Percentiles rank a stretch among this genome's conserved stretches.
Conservation (phyloP, 768 basidiomycete species). For the Mrakia hoshinonis region DNA sequence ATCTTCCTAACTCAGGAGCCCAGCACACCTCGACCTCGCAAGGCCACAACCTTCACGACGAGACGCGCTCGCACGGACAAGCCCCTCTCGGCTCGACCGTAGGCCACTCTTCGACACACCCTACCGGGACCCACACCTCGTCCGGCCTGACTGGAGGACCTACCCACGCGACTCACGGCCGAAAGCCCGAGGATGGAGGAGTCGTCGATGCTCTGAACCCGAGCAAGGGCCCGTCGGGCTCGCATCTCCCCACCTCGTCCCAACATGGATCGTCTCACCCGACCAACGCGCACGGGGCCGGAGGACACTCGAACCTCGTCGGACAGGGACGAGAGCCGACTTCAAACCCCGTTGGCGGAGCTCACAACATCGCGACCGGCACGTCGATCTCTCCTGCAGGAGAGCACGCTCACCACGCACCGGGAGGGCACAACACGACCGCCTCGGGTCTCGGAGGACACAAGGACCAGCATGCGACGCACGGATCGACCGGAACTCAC, state of each 20-base stretch:
- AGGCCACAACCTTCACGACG: no score
- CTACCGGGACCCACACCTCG: not conserved
- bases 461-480: not conserved
- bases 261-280: no score
- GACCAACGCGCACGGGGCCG: no score
- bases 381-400: no score
- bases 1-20: not conserved
- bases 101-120: not conserved
- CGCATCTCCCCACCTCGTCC: not conserved
- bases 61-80: not conserved
- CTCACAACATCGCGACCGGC: no score
- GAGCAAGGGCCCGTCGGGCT: not conserved
- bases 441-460: not conserved
- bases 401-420: no score
- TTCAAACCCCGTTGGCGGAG: no score
- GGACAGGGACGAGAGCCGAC: no score
- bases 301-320: no score
- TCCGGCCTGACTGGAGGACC: not conserved
- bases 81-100: not conserved
- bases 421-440: no score
- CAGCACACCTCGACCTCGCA: no score
- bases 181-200: not conserved
- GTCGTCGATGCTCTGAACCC: not conserved
- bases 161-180: not conserved
- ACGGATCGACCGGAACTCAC: not conserved